A percentile compares a stretch with the other conserved stretches of the same genome.
Conservation (phyloP, 805 yeast species). For the Yarrowia sp. region DNA sequence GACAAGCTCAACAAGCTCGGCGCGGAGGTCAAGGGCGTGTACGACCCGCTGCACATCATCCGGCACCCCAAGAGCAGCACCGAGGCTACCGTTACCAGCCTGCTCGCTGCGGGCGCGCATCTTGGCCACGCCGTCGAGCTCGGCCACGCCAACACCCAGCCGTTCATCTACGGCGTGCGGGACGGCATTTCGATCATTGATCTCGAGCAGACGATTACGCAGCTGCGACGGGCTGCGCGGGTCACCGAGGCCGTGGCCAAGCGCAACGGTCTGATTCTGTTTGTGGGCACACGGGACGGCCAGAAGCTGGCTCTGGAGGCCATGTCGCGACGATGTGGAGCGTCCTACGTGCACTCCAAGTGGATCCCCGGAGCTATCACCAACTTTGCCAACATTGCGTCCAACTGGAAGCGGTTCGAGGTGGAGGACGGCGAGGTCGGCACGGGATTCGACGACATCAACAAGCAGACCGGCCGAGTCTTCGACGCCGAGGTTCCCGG, state of each 20-base stretch:
- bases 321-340: slow-evolving; percentile 75
- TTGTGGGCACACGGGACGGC: slow-evolving; percentile 79
- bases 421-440: slow-evolving; percentile 64
- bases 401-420: slow-evolving; percentile 63
- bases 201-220: slow-evolving; percentile 73
- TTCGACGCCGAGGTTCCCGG: slow-evolving; percentile 41
- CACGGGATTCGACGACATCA: neutral
- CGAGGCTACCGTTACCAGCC: slow-evolving; percentile 62
- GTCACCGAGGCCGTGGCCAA: slow-evolving; percentile 80
- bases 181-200: slow-evolving; percentile 91
- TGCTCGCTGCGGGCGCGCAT: slow-evolving; percentile 92
- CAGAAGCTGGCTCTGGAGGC: slow-evolving; percentile 70
- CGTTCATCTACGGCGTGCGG: slow-evolving; percentile 82
- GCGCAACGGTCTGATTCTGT: slow-evolving; percentile 81
- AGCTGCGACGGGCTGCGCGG: slow-evolving; percentile 75
- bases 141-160: slow-evolving; percentile 72
- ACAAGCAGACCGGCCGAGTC: slow-evolving; percentile 54
- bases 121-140: slow-evolving; percentile 83
- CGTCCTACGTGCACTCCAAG: slow-evolving; percentile 75
- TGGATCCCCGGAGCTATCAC: slow-evolving; percentile 97
- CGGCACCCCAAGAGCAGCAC: slow-evolving; percentile 55
- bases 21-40: slow-evolving; percentile 59
- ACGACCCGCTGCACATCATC: slow-evolving; percentile 66
- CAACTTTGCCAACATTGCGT: slow-evolving; percentile 66
- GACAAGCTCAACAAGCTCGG: slow-evolving; percentile 59